These are phyloP conservation scores for Sugiyamaella smithiae DNA, from an alignment of 805 yeast species.

Conservation along the genomic window DNA sequence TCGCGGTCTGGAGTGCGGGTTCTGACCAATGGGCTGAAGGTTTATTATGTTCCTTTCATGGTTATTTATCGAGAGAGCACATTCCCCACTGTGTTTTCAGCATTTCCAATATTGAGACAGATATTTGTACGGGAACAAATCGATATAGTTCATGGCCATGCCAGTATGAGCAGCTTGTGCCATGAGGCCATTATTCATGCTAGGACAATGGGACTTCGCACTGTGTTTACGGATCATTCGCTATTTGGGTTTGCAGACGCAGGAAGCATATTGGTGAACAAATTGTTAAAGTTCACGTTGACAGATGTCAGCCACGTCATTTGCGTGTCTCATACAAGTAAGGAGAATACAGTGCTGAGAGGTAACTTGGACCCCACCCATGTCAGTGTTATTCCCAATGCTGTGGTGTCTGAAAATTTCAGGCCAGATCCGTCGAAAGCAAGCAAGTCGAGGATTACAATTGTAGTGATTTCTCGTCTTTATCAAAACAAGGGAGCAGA, in stretches of 20 bases:
- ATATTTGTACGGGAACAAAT: conserved; percentile 82
- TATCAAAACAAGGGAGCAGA: conserved; percentile 98
- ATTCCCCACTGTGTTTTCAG: conserved; percentile 84
- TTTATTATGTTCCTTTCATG: conserved; percentile 81
- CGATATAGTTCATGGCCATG: conserved; percentile 94
- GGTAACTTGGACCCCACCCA: conserved; percentile 73
- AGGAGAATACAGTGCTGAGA: conserved; percentile 89
- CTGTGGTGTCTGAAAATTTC: conserved; percentile 86
- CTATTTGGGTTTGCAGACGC: conserved; percentile 90
- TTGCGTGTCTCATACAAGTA: conserved; percentile 96
- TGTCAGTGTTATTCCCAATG: conserved; percentile 94
- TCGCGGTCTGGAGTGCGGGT: conserved; percentile 78
- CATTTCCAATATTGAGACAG: conserved; percentile 81
- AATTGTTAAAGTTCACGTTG: conserved; percentile 74
- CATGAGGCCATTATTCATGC: conserved; percentile 93
- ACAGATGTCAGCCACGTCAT: conserved; percentile 89
- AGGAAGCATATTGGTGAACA: conserved; percentile 80
- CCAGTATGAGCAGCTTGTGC: conserved; percentile 78
- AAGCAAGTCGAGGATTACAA: conserved; percentile 54
- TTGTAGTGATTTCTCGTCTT: conserved; percentile 85
- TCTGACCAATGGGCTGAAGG: conserved; percentile 86
- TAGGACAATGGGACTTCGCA: conserved; percentile 83
- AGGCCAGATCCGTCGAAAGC: conserved; percentile 36
- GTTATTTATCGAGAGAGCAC: conserved; percentile 81
- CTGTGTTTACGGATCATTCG: conserved; percentile 95